These are phyloP conservation scores for Carex littledalei DNA, from an alignment of 176 grass and related monocot species.

Conservation along the genomic window DNA sequence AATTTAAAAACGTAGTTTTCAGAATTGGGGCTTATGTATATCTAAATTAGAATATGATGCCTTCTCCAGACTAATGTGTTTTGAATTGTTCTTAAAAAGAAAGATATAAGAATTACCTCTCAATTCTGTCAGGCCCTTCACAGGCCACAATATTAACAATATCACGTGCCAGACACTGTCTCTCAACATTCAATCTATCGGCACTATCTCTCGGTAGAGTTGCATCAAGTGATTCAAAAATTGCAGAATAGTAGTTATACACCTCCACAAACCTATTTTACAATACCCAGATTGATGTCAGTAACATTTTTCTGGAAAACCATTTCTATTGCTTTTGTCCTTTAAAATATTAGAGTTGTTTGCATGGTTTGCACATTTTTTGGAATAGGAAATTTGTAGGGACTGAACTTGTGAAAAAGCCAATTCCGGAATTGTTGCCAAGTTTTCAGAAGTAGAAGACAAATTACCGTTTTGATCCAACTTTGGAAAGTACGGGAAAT, in stretches of 20 bases:
- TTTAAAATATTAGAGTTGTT: not conserved
- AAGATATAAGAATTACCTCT: constrained; percentile 51
- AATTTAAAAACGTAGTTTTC: not conserved
- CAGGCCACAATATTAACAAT: constrained; percentile 95
- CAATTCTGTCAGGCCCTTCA: constrained; percentile 94
- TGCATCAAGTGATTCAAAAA: constrained; percentile 91
- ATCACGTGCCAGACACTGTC: constrained; percentile 89
- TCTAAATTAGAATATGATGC: not conserved
- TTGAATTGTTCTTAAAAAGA: not conserved
- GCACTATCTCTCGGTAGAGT: constrained; percentile 84
- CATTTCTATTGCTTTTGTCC: not conserved
- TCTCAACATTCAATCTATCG: constrained; percentile 94
- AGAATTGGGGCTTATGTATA: not conserved
- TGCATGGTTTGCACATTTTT: not conserved
- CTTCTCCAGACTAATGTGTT: not conserved
- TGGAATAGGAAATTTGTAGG: not conserved
- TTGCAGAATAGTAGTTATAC: constrained; percentile 85
- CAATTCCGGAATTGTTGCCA: not conserved
- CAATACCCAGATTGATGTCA: not conserved
- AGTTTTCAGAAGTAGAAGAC: not conserved
- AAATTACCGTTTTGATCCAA: not conserved
- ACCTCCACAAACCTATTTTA: constrained; percentile 74
- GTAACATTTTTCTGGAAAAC: not conserved
- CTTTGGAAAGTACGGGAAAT: not conserved
- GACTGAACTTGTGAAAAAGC: not conserved